These are phyloP conservation scores for Tolypocladium capitatum DNA, from an alignment of 2,329 filamentous ascomycete genomes.

Conservation along the genomic window DNA sequence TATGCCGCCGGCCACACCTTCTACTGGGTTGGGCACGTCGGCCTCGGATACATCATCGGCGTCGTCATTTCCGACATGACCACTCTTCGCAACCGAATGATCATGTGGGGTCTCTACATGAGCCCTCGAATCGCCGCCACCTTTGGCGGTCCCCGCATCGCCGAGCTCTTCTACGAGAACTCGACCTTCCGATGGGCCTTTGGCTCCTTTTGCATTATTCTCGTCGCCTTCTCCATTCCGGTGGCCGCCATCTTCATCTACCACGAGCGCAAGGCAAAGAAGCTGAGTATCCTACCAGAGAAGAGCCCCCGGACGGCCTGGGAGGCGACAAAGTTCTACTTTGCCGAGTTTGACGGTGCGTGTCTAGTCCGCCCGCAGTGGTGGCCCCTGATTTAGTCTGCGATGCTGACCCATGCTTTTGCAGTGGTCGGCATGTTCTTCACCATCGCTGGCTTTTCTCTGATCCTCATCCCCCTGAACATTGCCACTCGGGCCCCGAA, in stretches of 20 bases:
- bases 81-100: slow-evolving; percentile 26
- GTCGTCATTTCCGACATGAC: slow-evolving; percentile 31
- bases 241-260: slow-evolving; percentile 20
- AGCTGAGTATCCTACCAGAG: slow-evolving; percentile 15
- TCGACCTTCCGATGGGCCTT: slow-evolving; percentile 36
- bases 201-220: slow-evolving; percentile 49
- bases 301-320: slow-evolving; percentile 27
- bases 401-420: not conserved
- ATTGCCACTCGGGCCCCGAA: slow-evolving; percentile 19
- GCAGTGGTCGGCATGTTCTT: slow-evolving; percentile 35
- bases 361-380: not conserved
- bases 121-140: slow-evolving; percentile 30
- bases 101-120: slow-evolving; percentile 28
- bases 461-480: slow-evolving; percentile 39
- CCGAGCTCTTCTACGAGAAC: slow-evolving; percentile 22
- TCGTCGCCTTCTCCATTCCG: slow-evolving; percentile 32
- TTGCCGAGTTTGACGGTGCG: slow-evolving; percentile 43
- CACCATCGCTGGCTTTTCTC: slow-evolving; percentile 34
- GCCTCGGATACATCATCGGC: slow-evolving; percentile 24
- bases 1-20: slow-evolving; percentile 51
- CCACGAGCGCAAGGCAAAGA: slow-evolving; percentile 29
- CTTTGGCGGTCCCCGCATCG: slow-evolving; percentile 29
- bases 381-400: too few species aligned
- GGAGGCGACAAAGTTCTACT: slow-evolving; percentile 37
- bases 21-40: slow-evolving; percentile 44